Percentiles rank a stretch among this genome's conserved stretches.
These are phyloP conservation scores for Neonectria neomacrospora DNA, from an alignment of 2,329 filamentous ascomycete genomes.

Conservation along the genomic window DNA sequence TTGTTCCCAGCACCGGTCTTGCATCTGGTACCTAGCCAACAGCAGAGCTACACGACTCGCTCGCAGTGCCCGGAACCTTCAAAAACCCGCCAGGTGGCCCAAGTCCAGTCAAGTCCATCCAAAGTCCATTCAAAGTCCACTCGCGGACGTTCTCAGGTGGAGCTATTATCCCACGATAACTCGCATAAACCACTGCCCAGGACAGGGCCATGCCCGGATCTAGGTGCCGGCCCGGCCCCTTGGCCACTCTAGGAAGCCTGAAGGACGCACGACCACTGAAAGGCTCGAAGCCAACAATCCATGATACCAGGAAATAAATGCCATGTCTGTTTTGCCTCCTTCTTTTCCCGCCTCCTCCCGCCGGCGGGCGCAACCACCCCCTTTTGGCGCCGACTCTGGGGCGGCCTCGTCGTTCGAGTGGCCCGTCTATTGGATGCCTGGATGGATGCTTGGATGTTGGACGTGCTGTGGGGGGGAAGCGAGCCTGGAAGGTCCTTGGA, in stretches of 20 bases:
- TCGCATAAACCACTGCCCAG: slow-evolving; percentile 25
- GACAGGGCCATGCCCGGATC: slow-evolving; percentile 30
- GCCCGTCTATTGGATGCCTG: slow-evolving; percentile 11
- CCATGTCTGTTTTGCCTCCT: slow-evolving; percentile 4
- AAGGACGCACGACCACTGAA: slow-evolving; percentile 21
- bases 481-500: slow-evolving; percentile 13
- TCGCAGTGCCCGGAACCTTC: slow-evolving; percentile 13
- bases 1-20: not conserved
- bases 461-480: slow-evolving; percentile 3
- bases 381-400: slow-evolving; percentile 8
- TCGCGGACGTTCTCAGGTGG: slow-evolving; percentile 27
- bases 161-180: slow-evolving; percentile 29
- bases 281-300: slow-evolving; percentile 5
- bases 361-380: slow-evolving; percentile 8
- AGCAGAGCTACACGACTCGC: slow-evolving; percentile 14
- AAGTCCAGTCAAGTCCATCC: not conserved
- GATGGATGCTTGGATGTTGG: not conserved
- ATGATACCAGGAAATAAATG: slow-evolving; percentile 6
- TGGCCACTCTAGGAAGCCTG: slow-evolving; percentile 22
- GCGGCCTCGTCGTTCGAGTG: not conserved
- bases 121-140: slow-evolving; percentile 14
- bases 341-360: not conserved
- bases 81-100: slow-evolving; percentile 29
- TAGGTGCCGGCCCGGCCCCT: slow-evolving; percentile 39
- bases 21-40: slow-evolving; percentile 6